Base-by-base conservation (phyloP, 1,284 basidiomycete genomes). In the Dichomitus squalens region DNA sequence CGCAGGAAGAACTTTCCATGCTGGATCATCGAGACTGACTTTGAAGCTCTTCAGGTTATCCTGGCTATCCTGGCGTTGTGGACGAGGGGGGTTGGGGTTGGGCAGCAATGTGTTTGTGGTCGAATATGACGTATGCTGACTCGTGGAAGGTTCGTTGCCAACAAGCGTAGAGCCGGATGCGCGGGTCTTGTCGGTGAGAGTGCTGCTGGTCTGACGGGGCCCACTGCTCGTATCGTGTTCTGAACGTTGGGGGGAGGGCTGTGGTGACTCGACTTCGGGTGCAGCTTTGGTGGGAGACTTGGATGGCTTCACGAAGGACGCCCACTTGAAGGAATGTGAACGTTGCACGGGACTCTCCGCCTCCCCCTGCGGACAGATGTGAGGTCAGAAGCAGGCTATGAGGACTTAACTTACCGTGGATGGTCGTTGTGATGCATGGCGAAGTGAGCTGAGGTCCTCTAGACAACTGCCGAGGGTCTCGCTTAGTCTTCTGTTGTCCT, bases 1-100 rank as follows among this genome's bases (percentile, higher is more conserved):
- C 0, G 96, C 96, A 0, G 97, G 96, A 16, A 99, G 78, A 16
- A 99, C 96, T 70, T 97, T 98, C 89, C 93, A 96, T 54, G 96
- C 97, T 0, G 97, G 96, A 73, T 99, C 97, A 60, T 99, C 96
- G 60, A 99, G 75, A 61, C 93, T 91, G 63, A 93, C 90, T 74
- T 93, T 93, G 80, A 93, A 93, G 69, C 88, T 91, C 77, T 92
- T 92, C 61, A 92, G 77, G 60, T 90, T 91, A 65, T 92, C 90
- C 14, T 85, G 79, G 64, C 84, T 89, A 40, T 90, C 88, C 67
- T 87, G 84, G 41, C 82, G 78, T 33, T 72, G 70, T 1, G 83
- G 77, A 64, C 80, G 84, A 5, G 78, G 72, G 34, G 68, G 71
- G 4, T 68, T 55, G 4, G 68, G 58, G 36, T 41, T 61, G 62